These are phyloP conservation scores for Sparassis latifolia DNA, from an alignment of 1,284 basidiomycete genomes.

Conservation along the genomic window DNA sequence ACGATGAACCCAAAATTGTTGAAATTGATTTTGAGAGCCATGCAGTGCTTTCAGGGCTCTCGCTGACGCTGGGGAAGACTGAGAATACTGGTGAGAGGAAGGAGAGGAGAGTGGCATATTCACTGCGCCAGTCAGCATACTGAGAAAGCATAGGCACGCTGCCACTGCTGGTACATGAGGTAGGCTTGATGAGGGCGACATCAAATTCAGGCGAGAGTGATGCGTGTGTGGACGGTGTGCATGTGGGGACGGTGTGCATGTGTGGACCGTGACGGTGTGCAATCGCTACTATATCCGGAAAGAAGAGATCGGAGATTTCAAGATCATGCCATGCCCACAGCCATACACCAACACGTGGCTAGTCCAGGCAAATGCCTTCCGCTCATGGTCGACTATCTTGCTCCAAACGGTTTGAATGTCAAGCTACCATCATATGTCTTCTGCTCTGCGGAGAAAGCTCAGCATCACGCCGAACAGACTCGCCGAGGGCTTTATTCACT, in stretches of 20 bases:
- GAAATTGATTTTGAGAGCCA: not conserved
- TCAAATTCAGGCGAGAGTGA: too few species aligned
- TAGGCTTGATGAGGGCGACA: not conserved
- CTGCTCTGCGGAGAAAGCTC: not conserved
- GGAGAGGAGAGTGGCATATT: not conserved
- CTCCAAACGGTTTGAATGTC: not conserved
- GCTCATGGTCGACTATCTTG: not conserved
- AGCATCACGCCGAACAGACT: not conserved
- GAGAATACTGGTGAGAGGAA: not conserved
- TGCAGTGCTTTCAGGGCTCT: not conserved
- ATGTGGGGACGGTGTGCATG: too few species aligned
- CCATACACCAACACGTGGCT: not conserved
- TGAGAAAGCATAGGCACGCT: not conserved
- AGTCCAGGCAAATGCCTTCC: not conserved
- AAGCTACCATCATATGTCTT: not conserved
- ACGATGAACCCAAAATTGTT: conserved; percentile 5
- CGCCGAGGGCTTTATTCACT: not conserved
- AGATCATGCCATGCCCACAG: too few species aligned
- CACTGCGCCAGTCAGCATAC: not conserved
- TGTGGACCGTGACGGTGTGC: too few species aligned
- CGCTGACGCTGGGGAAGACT: not conserved
- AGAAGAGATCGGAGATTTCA: too few species aligned
- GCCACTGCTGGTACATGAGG: not conserved
- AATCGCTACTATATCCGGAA: too few species aligned
- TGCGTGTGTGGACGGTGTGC: too few species aligned